Evolutionary conservation across 2,329 filamentous ascomycete species (phyloP).

Genomic region (Triangularia setosa): DNA sequence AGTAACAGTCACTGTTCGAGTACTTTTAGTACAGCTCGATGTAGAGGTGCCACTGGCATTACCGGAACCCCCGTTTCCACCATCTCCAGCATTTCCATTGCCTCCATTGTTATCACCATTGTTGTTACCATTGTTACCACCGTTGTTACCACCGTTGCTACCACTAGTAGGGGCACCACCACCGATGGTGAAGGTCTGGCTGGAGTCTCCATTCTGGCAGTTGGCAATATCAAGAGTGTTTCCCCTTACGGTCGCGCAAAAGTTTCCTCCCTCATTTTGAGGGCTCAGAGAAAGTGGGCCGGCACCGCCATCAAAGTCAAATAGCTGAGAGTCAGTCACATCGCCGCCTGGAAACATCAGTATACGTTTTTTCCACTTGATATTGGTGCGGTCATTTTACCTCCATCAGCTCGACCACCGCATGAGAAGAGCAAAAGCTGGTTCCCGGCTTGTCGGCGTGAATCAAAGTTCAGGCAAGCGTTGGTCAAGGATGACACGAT

Average conservation of each 20-base stretch:
- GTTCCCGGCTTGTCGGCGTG: slow-evolving; percentile 45
- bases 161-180: slow-evolving; percentile 14
- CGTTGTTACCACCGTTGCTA: slow-evolving; percentile 6
- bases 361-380: not conserved
- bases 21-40: slow-evolving; percentile 17
- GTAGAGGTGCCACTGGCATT: slow-evolving; percentile 9
- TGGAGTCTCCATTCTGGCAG: slow-evolving; percentile 38
- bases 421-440: slow-evolving; percentile 57
- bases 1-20: slow-evolving; percentile 20
- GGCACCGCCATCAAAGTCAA: slow-evolving; percentile 41
- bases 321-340: slow-evolving; percentile 51
- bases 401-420: slow-evolving; percentile 53
- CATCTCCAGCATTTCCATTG: slow-evolving; percentile 10
- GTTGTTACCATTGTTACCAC: slow-evolving; percentile 2
- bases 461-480: slow-evolving; percentile 57
- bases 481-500: slow-evolving; percentile 55
- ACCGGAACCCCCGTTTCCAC: slow-evolving; percentile 7
- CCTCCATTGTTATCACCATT: slow-evolving; percentile 14
- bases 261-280: slow-evolving; percentile 37
- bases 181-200: slow-evolving; percentile 41
- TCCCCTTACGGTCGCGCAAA: slow-evolving; percentile 45
- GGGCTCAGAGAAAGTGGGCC: slow-evolving; percentile 44
- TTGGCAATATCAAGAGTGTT: slow-evolving; percentile 41
- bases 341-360: slow-evolving; percentile 35
- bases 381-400: slow-evolving; percentile 23